Evolutionary conservation across 2,329 filamentous ascomycete species (phyloP).

Genomic region (Verticillium zaregamsianum): DNA sequence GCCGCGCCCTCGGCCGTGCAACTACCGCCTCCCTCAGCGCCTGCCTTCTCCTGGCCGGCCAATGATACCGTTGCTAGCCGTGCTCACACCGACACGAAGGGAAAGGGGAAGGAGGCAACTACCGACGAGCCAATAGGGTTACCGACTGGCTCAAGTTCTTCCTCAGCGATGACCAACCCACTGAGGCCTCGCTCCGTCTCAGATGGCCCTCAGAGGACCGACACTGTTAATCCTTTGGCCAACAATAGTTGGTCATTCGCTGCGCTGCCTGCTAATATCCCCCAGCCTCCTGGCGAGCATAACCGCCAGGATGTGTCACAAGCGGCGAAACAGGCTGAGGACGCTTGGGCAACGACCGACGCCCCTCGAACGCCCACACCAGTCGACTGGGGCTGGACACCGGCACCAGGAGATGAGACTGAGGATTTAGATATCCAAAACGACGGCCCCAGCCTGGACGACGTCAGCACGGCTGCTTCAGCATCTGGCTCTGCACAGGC

Average conservation of each 20-base stretch:
- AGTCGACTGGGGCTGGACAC: not conserved
- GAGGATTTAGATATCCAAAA: not conserved
- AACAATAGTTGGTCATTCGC: conserved; percentile 60
- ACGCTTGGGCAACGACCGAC: not conserved
- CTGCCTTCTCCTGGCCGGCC: conserved; percentile 12
- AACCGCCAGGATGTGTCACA: not conserved
- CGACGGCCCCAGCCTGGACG: not conserved
- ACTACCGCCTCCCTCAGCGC: conserved; percentile 10
- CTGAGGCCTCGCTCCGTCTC: conserved; percentile 50
- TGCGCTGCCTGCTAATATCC: conserved; percentile 24
- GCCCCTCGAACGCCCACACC: not conserved
- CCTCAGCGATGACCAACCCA: conserved; percentile 7
- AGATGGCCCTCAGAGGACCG: conserved; percentile 45
- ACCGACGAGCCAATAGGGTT: not conserved
- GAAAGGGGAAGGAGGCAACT: conserved; percentile 15
- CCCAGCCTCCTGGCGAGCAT: not conserved
- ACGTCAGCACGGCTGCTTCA: not conserved
- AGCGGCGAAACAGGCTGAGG: not conserved
- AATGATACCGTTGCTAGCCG: not conserved
- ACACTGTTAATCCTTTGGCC: conserved; percentile 46
- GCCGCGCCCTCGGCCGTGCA: not conserved
- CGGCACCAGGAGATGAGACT: not conserved
- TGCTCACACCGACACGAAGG: conserved; percentile 7
- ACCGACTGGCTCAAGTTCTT: not conserved
- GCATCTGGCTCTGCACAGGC: not conserved